These are phyloP conservation scores for Rhodomyrtus psidioides DNA, from an alignment of 441 rosid species.

Conservation along the genomic window DNA sequence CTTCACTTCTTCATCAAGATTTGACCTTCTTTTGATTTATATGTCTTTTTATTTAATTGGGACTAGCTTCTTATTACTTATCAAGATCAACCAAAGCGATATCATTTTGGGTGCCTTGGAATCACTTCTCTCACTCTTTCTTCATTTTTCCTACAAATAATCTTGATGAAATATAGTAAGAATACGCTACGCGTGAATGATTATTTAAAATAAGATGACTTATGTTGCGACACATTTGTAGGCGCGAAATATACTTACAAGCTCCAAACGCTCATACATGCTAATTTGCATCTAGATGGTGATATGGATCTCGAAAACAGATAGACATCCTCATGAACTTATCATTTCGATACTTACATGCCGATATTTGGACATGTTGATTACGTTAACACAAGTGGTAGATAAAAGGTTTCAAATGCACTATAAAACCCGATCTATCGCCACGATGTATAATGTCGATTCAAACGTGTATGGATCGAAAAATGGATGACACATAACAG, in stretches of 20 bases:
- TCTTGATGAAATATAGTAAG: not conserved
- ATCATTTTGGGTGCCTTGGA: not conserved
- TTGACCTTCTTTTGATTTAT: not conserved
- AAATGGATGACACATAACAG: not conserved
- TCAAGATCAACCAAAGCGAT: not conserved
- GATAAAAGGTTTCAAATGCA: not conserved
- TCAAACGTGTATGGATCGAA: not conserved
- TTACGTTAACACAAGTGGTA: not conserved
- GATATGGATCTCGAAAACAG: not conserved
- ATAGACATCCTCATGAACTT: not conserved
- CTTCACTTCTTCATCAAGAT: constrained; percentile 6
- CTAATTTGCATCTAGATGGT: not conserved
- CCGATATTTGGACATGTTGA: not conserved
- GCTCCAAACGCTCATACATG: not conserved
- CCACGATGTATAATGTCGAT: not conserved
- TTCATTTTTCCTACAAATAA: not conserved
- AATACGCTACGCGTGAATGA: too few species aligned
- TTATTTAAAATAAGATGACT: too few species aligned
- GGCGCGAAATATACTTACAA: not conserved
- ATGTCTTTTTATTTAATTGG: not conserved
- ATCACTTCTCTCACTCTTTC: not conserved
- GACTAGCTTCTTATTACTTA: not conserved
- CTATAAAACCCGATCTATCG: not conserved
- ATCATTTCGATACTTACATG: not conserved
- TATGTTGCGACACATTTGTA: not conserved